Base-by-base conservation (phyloP, 2,329 filamentous ascomycete species). In the Penicillium rolfsii region DNA sequence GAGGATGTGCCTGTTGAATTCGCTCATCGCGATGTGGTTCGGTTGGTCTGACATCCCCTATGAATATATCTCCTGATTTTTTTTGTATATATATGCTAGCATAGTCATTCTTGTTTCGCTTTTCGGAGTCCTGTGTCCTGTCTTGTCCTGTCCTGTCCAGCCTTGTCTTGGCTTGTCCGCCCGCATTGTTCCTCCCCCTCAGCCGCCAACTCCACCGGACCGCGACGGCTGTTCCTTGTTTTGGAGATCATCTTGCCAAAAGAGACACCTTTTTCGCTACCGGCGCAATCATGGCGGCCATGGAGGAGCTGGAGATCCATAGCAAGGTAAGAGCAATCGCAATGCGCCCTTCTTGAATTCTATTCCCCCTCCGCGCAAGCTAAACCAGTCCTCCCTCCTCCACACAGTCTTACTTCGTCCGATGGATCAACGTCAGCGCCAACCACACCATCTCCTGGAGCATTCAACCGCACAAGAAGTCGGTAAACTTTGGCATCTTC, bases 391-490 rank as follows among this genome's bases (percentile, higher is more conserved):
- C n/a, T 38, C 46, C 19, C 19, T 50, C 64, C 52, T 28, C 63
- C 4, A 28, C 3, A 58, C 69, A 98, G 95, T 97, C 93, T 66
- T 99, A 99, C 80, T 93, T 99, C 70, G 91, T 99, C 59, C 92
- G 95, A 73, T 99, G 95, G 94, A 91, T 97, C 69, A 90, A 92
- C 74, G 94, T 97, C 69, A 89, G 93, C 58, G 89, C 92, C 65
- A 90, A 90, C 57, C 89, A 97, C 77, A 97, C 93, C 54, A 93
- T 99, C 70, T 97, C 93, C 16, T 99, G 95, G 95, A 97, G 92
- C 73, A 87, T 99, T 41, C 93, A 98, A 74, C 95, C 95, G 46
- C 93, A 98, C 77, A 98, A 96, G 82, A 98, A 97, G 80, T 97
- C 94, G 61, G 90, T 99, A 78, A 97, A 98, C 80, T 97, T 99